Base-by-base conservation (phyloP, 1,139 yeast genomes). In the Arxiozyma bovina region DNA sequence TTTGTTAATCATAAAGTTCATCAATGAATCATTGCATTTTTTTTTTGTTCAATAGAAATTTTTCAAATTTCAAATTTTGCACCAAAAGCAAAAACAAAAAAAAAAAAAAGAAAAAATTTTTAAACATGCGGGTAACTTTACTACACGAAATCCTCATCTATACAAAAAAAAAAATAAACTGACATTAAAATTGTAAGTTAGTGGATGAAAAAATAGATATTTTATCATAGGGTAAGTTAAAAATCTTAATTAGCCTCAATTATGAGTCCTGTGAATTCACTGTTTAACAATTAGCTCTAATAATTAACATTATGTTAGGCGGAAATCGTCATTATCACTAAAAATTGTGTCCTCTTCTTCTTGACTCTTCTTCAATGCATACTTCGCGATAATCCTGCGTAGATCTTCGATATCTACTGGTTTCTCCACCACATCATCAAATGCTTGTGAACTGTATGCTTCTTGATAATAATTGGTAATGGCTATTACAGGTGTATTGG, bases 401-500 rank as follows among this genome's bases (percentile, higher is more conserved):
- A 83, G 64, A 55, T 78, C 77, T 43, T 69, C 72, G 50, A 69
- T 65, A 3, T 80, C 80, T 4, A 85, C 79, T 0, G 97, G 96
- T 66, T 87, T 87, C 63, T 87, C 94, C 45, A 90, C 70, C 3
- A 87, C 82, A 50, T 81, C 83, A 57, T 82, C 85, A 70, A 89
- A 89, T 12, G 80, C 76, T n/a, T 77, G 77, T 11, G 70, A 66
- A 27, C 77, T 74, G 17, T 75, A 73, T 0, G 94, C 91, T 57
- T 87, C 96, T 56, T 81, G 80, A 23, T 82, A 81, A 63, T 81
- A 85, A 1, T 85, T 83, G 1, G 96, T 86, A 48, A 87, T 73
- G 0, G 94, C 91, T 48, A 91, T 77, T 15, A 91, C 77, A 0
- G 95, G 95, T 0, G 97, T 87, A 40, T 75, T 75, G 0, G 87